Percentiles rank a stretch among this genome's conserved stretches.
Evolutionary conservation across 2,329 filamentous ascomycete genomes (phyloP).

Genomic region (Arthrobotrys musiformis): DNA sequence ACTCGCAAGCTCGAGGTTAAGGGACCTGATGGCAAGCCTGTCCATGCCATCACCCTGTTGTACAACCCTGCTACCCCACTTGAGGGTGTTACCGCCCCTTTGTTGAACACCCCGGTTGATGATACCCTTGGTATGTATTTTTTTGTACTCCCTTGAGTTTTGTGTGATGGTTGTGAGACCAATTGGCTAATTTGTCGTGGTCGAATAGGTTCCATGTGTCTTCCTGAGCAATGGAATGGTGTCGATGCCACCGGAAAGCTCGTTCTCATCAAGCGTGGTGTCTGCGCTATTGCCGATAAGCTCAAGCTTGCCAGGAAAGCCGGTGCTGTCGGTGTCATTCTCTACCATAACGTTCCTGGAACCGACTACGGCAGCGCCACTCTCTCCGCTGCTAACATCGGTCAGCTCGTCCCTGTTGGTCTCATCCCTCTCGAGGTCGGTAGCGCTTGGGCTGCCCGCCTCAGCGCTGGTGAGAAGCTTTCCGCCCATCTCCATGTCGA

Average conservation of each 20-base stretch:
- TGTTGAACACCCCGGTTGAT: conserved; percentile 63
- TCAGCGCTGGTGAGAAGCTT: conserved; percentile 59
- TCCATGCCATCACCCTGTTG: conserved; percentile 64
- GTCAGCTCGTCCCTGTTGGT: conserved; percentile 60
- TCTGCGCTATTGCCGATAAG: conserved; percentile 65
- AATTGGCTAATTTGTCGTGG: background rate
- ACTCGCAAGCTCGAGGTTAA: conserved; percentile 64
- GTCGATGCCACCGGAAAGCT: conserved; percentile 65
- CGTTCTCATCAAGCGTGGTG: conserved; percentile 65
- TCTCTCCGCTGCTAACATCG: conserved; percentile 45
- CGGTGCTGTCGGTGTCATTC: conserved; percentile 65
- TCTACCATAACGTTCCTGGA: conserved; percentile 68
- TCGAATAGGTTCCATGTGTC: conserved; percentile 62
- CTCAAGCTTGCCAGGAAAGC: conserved; percentile 64
- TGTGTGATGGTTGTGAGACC: background rate
- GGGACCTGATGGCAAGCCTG: conserved; percentile 65
- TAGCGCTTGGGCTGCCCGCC: conserved; percentile 61
- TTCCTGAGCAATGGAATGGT: conserved; percentile 65
- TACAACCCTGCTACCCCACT: conserved; percentile 66
- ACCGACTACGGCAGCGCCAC: conserved; percentile 66
- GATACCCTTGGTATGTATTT: conserved; percentile 59
- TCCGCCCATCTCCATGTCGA: conserved; percentile 55
- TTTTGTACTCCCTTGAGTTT: background rate
- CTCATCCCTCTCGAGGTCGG: conserved; percentile 63
- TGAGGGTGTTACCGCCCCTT: conserved; percentile 62